Evolutionary conservation across 768 basidiomycete genomes (phyloP).

Genomic region (Lepiota subincarnata): DNA sequence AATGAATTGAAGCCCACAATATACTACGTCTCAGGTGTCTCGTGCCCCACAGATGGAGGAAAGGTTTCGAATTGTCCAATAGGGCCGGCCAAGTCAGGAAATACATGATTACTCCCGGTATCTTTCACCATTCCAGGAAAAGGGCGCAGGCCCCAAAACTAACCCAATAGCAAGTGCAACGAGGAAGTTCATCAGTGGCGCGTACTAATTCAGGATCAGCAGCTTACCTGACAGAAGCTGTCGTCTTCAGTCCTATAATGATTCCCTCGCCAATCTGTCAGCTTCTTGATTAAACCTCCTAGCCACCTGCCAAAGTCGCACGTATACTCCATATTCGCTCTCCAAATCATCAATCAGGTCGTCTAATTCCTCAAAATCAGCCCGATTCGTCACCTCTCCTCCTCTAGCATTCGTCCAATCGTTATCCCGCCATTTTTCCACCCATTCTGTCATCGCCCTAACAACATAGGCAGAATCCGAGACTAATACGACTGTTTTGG

Average conservation of each 20-base stretch:
- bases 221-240: no score
- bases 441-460: conserved; percentile 10
- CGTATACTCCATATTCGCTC: neutral
- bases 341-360: conserved; percentile 3
- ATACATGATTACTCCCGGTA: no score
- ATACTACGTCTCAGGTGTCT: no score
- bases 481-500: neutral
- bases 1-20: no score
- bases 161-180: no score
- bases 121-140: no score
- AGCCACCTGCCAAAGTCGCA: conserved; percentile 4
- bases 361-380: conserved; percentile 7
- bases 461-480: conserved; percentile 12
- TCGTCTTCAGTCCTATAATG: neutral
- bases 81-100: no score
- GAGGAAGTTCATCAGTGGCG: no score
- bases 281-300: conserved; percentile 1
- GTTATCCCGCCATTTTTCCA: conserved; percentile 9
- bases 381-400: conserved; percentile 5
- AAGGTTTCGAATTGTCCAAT: no score
- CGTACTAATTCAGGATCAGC: no score
- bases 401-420: conserved; percentile 11
- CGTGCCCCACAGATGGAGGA: no score
- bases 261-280: neutral
- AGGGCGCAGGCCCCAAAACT: no score